Conservation (phyloP, 331 rosid species). For the Cydonia oblonga region DNA sequence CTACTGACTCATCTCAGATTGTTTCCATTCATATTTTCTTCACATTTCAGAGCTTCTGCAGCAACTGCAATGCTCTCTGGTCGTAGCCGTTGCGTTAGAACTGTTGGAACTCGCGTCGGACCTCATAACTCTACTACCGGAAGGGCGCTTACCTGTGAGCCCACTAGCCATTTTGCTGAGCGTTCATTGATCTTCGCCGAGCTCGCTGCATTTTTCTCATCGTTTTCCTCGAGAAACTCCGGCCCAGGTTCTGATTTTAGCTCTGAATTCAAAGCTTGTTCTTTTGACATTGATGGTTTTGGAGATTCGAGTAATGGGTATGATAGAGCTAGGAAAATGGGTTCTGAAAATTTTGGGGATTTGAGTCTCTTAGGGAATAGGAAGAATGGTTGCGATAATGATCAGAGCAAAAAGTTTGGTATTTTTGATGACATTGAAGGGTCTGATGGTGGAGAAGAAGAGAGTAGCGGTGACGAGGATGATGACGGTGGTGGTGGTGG, state of each 20-base stretch:
- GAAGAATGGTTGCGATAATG: slow-evolving; percentile 2
- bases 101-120: not conserved
- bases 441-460: slow-evolving; percentile 24
- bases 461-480: not conserved
- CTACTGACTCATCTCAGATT: not conserved
- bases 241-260: slow-evolving; percentile 14
- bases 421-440: slow-evolving; percentile 12
- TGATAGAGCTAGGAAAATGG: slow-evolving; percentile 22
- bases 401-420: not conserved
- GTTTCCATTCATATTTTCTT: not conserved
- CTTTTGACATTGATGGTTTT: slow-evolving; percentile 11
- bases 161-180: slow-evolving; percentile 7
- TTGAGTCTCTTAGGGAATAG: slow-evolving; percentile 20
- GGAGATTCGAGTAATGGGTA: slow-evolving; percentile 10
- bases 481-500: not conserved
- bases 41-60: not conserved
- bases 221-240: slow-evolving; percentile 17
- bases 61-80: not conserved
- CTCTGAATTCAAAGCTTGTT: slow-evolving; percentile 7
- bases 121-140: too few relatives aligned
- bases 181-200: slow-evolving; percentile 10
- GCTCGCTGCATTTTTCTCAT: slow-evolving; percentile 13
- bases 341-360: slow-evolving; percentile 20
- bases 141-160: not conserved
- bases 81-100: not conserved